Evolutionary conservation across 106 monocot genomes (phyloP).

Genomic region (Posidonia australis): DNA sequence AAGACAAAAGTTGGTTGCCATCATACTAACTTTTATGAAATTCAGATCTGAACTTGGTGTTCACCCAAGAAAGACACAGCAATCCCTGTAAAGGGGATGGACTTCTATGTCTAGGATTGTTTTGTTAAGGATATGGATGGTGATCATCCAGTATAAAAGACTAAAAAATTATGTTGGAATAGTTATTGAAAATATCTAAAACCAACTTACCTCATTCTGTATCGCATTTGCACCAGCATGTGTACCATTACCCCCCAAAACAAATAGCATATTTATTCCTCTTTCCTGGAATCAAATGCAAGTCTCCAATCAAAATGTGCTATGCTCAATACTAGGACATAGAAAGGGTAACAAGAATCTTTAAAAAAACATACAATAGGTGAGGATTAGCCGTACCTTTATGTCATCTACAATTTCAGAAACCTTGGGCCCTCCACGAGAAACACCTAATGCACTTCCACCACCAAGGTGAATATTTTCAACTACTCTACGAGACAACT

Average conservation of each 20-base stretch:
- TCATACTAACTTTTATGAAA: no score
- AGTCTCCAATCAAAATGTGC: background rate
- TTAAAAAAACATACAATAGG: background rate
- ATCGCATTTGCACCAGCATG: slow-evolving; percentile 84
- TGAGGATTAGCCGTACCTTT: slow-evolving; percentile 27
- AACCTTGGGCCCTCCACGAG: slow-evolving; percentile 52
- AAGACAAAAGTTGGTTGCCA: no score
- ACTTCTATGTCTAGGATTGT: no score
- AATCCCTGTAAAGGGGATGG: no score
- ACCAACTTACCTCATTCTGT: slow-evolving; percentile 55
- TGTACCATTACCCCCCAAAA: slow-evolving; percentile 90
- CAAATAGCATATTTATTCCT: slow-evolving; percentile 78
- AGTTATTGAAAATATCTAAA: background rate
- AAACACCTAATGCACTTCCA: slow-evolving; percentile 77
- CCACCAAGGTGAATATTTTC: slow-evolving; percentile 80
- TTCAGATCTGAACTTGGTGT: no score
- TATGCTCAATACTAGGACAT: background rate
- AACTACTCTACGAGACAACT: slow-evolving; percentile 64
- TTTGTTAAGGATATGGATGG: no score
- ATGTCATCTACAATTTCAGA: slow-evolving; percentile 69
- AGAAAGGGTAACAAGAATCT: background rate
- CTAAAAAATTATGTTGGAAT: no score
- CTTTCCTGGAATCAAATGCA: slow-evolving; percentile 38
- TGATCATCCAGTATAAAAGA: no score
- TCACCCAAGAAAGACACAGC: no score